Evolutionary conservation across 106 monocot species (phyloP), one percentile per base, ranked within the genome.

Genomic region (Dactylorhiza incarnata): DNA sequence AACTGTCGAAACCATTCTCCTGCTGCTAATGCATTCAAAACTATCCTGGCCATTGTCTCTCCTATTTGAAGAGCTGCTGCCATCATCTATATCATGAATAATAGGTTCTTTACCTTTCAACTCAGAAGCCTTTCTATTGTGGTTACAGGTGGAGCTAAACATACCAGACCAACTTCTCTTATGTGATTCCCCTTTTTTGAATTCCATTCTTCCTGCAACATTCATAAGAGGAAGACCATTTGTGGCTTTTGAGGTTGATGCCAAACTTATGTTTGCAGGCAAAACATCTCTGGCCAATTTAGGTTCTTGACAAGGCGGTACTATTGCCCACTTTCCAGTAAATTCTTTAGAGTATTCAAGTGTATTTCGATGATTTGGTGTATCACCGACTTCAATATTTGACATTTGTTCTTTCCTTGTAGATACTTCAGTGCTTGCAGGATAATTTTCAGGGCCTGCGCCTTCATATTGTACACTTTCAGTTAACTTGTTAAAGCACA

Each of bases 11-110:
- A 73, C 20, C 13, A 80, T 26, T 17, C 82, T 68, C 74, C 61
- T 85, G 49, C 85, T 81, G 24, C 55, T 85, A 56, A 73, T 73
- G 78, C 88, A 91, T 79, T 91, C 94, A 73, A 85, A 79, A 78
- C 90, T 91, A 47, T 88, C 88, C 80, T 83, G 78, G 74, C 83
- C 86, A 54, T 85, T 71, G 26, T 62, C 76, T 22, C 62, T 85
- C 48, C 81, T 85, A 48, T 81, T 81, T 73, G 81, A 73, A 49
- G 72, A 51, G 45, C 74, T 72, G 9, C 9, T 14, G 44, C 72
- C 77, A 25, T 80, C 70, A 52, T 67, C 75, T 10, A 50, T 13
- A 78, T 73, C 70, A 72, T 24, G 77, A 20, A 55, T 49, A 56
- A 83, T 46, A 72, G 75, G 75, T 78, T 78, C 78, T 71, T 90